A percentile compares a stretch with the other conserved stretches of the same genome.
phyloP scores from a whole-genome alignment of 2,329 filamentous ascomycete species.

The Cercospora beticola region DNA sequence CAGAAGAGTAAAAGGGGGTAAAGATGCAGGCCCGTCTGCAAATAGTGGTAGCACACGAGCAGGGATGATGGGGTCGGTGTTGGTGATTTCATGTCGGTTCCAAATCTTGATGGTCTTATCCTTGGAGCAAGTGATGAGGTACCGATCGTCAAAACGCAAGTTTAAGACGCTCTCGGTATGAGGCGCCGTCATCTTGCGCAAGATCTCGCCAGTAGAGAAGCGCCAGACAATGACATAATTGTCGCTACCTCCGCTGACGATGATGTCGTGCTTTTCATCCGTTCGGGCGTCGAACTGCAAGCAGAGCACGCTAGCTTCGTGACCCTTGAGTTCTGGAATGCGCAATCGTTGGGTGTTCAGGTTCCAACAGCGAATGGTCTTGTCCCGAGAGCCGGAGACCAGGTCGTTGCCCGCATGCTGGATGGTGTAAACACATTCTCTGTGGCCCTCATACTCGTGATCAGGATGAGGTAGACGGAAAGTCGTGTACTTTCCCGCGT shows the following conservation, averaged over 20 bases:
- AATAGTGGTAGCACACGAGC: constrained; percentile 40
- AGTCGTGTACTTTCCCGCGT: constrained; percentile 73
- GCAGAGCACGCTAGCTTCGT: constrained; percentile 85
- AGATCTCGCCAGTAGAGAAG: constrained; percentile 82
- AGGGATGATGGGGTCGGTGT: constrained; percentile 42
- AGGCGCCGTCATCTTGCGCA: constrained; percentile 73
- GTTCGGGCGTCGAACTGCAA: constrained; percentile 90
- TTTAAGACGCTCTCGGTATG: constrained; percentile 92
- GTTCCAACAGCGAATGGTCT: constrained; percentile 86
- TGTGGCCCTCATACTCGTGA: constrained; percentile 77
- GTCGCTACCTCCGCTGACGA: constrained; percentile 95
- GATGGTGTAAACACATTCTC: constrained; percentile 91
- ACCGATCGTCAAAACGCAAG: constrained; percentile 84
- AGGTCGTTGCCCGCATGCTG: constrained; percentile 84
- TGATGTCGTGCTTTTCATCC: constrained; percentile 69
- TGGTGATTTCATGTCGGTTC: constrained; percentile 69
- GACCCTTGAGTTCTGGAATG: constrained; percentile 67
- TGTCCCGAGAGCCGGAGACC: constrained; percentile 90
- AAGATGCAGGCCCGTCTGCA: constrained; percentile 47
- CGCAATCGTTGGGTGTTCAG: constrained; percentile 76
- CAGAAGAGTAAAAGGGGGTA: constrained; percentile 71
- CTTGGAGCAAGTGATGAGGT: constrained; percentile 94
- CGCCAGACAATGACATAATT: constrained; percentile 86
- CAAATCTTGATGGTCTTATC: constrained; percentile 97
- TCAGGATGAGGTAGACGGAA: constrained; percentile 88